A percentile compares a stretch with the other conserved stretches of the same genome.
Conservation (phyloP, 352 stramenopile species). For the Thraustochytrium sp. region DNA sequence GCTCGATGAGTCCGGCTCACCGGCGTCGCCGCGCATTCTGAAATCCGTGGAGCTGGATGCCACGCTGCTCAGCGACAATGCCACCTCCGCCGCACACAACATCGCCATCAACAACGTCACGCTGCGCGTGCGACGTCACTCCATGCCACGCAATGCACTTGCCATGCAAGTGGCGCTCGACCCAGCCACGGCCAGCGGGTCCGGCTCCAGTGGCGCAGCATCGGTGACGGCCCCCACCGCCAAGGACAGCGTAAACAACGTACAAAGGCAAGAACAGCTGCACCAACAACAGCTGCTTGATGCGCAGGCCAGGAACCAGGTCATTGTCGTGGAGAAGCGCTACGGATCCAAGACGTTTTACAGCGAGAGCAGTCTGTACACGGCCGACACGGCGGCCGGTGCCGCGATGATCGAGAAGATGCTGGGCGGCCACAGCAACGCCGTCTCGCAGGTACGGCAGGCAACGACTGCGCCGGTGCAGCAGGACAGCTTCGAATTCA, state of each 20-base stretch:
- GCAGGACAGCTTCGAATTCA: slow-evolving; percentile 32
- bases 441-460: too few species aligned
- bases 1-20: background rate
- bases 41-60: background rate
- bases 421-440: background rate
- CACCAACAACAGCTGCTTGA: too few species aligned
- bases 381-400: background rate
- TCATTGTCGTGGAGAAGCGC: slow-evolving; percentile 15
- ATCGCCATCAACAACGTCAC: slow-evolving; percentile 1
- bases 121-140: background rate
- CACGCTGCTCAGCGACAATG: background rate
- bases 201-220: too few species aligned
- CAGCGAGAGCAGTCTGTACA: slow-evolving; percentile 33
- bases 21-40: background rate
- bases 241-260: too few species aligned
- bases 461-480: background rate
- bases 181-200: background rate
- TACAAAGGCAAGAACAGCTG: too few species aligned
- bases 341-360: slow-evolving; percentile 33
- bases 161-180: background rate
- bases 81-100: background rate
- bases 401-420: background rate
- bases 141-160: background rate
- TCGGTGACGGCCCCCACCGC: background rate
- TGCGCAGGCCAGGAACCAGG: too few species aligned